Base-by-base conservation (phyloP, 2,329 filamentous ascomycete species). In the Fusarium azukiicola region DNA sequence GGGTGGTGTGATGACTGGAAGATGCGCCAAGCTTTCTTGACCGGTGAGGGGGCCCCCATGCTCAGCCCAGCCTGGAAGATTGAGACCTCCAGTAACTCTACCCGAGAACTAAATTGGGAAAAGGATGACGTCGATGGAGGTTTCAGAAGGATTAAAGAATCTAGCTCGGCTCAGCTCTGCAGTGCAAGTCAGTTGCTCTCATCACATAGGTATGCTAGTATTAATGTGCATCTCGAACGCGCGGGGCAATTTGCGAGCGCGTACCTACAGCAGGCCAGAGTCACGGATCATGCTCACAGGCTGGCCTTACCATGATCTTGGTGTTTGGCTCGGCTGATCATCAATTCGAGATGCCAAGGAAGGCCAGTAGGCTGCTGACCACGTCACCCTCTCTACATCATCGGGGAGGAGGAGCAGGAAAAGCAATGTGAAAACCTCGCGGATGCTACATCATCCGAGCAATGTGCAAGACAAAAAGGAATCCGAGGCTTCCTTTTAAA, bases 1-100 rank as follows among this genome's bases (percentile, higher is more conserved):
- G 52, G 27, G 52, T 56, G 52, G 52, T 56, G 52, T 56, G 52
- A 38, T 56, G 52, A 36, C 52, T 36, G 32, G 52, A 27, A 38
- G 52, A 27, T 56, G 52, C 21, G 52, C 52, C 52, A 56, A 56
- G 52, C 1, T 1, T 38, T 21, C 2, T 32, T 32, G 27, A 19
- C 52, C 27, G 52, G 52, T 56, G 44, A 46, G 16, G 44, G 13
- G 50, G 36, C 27, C 27, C 27, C 5, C 27, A 32, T 32, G 27
- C 27, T 32, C 27, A 32, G 27, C 27, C 27, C 27, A 32, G 27
- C 27, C 27, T 32, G 27, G 27, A 32, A 32, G 27, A 32, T 32
- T 32, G 27, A 32, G 27, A 32, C 27, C 27, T 32, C 27, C 27
- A 32, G 27, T 32, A 32, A 32, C 27, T 32, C 27, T 32, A 32